Evolutionary conservation across 495 filamentous ascomycete genomes (phyloP).

Genomic region (Astrothelium macrocarpum): DNA sequence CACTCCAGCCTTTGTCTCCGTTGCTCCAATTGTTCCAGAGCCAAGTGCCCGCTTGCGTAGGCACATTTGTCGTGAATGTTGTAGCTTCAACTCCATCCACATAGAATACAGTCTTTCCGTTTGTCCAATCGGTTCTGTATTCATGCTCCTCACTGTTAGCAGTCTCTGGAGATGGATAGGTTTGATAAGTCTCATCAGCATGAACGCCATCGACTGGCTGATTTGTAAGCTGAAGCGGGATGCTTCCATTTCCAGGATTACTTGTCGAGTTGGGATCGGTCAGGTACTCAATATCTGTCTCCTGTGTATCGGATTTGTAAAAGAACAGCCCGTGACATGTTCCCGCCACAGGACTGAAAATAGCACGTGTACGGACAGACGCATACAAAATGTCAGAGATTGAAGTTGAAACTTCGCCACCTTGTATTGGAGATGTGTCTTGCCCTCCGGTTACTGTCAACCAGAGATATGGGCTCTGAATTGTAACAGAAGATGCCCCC

Average conservation of each 20-base stretch:
- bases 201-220: constrained; percentile 7
- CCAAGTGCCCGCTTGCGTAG: constrained; percentile 18
- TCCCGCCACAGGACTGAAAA: neutral
- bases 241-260: constrained; percentile 5
- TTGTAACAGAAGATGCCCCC: neutral
- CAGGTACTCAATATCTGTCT: constrained; percentile 6
- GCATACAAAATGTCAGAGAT: neutral
- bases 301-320: neutral
- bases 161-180: constrained; percentile 8
- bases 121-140: constrained; percentile 22
- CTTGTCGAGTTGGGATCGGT: constrained; percentile 8
- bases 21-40: constrained; percentile 27
- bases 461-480: neutral
- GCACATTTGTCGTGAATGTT: constrained; percentile 20
- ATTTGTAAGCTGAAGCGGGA: constrained; percentile 20
- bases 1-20: constrained; percentile 18
- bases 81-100: constrained; percentile 14
- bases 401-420: neutral
- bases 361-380: neutral
- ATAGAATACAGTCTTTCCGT: constrained; percentile 15
- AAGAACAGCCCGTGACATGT: constrained; percentile 3
- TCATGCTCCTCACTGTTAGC: constrained; percentile 16
- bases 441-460: neutral
- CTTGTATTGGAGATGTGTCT: neutral
- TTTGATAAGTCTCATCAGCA: constrained; percentile 6